Percentiles rank a stretch among this genome's conserved stretches.
Conservation (phyloP, 192 early-diverging fungal species). For the Mortierella alpina region DNA sequence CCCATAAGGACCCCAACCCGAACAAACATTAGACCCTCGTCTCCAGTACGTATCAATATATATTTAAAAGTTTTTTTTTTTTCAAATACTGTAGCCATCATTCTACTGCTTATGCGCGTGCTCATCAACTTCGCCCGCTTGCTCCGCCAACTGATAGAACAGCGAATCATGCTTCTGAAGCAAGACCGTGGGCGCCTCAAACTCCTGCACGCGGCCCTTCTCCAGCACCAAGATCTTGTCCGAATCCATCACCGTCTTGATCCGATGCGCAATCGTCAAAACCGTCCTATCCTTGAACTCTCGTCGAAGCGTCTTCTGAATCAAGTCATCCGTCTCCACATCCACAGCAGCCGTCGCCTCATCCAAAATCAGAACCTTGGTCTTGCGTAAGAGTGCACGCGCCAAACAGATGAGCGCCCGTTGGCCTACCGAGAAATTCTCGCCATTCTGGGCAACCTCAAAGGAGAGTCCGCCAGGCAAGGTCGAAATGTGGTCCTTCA, state of each 20-base stretch:
- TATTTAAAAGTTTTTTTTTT: too few species aligned
- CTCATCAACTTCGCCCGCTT: conserved; percentile 48
- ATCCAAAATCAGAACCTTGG: conserved; percentile 57
- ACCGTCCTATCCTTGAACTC: conserved; percentile 81
- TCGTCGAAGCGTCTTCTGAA: conserved; percentile 89
- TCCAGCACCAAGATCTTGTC: conserved; percentile 80
- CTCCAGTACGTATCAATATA: too few species aligned
- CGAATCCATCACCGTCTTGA: conserved; percentile 85
- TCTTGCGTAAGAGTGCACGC: conserved; percentile 70
- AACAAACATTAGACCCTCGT: too few species aligned
- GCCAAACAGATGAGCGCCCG: conserved; percentile 76
- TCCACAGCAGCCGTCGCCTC: conserved; percentile 74
- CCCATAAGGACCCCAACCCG: too few species aligned
- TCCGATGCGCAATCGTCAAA: conserved; percentile 89
- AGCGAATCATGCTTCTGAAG: conserved; percentile 50
- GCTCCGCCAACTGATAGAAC: conserved; percentile 39
- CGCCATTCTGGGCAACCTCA: conserved; percentile 76
- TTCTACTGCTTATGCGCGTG: too few species aligned
- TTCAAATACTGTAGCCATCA: too few species aligned
- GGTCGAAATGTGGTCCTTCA: conserved; percentile 69
- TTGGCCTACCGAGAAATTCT: conserved; percentile 86
- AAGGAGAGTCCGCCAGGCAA: conserved; percentile 74
- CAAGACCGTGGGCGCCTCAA: conserved; percentile 58
- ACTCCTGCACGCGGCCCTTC: conserved; percentile 58
- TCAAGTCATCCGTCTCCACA: conserved; percentile 81